Base-by-base conservation (phyloP, 1,284 basidiomycete genomes). In the Irpex sp. region DNA sequence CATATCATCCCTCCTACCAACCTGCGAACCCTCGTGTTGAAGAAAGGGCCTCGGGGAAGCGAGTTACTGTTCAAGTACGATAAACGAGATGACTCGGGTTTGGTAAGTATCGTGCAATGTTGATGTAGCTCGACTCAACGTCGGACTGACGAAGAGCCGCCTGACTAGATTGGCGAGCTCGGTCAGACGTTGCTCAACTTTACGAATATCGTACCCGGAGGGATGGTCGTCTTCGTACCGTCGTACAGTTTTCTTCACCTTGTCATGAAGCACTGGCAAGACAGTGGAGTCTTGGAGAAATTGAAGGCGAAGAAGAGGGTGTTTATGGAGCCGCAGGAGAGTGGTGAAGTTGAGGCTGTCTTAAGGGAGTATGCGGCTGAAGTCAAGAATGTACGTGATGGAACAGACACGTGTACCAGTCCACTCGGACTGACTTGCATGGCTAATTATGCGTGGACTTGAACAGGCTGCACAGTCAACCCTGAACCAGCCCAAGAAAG, bases 221-320 rank as follows among this genome's bases (percentile, higher is more conserved):
- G 96, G 0, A 82, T 98, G 72, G 91, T 99, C 19, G 89, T 97
- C 4, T 99, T 99, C 70, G 85, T 98, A 45, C 96, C 96, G 0
- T 97, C 94, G 0, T 99, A 99, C 72, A 82, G 81, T 21, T 95
- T 94, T 66, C 77, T 98, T 35, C 83, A 91, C 64, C 75, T 77
- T 33, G 82, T 91, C 1, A 88, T 86, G 69, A 75, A 75, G 4
- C 72, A 79, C 4, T 99, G 96, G 96, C 74, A 77, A 19, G 76
- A 77, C 35, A 83, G 74, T 52, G 87, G 88, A 0, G 67, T 88
- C 14, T 66, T 95, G 62, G 76, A 80, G 7, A 87, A 88, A 66
- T 75, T 96, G 49, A 75, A 73, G 4, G 72, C 71, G 6, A 94
- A 90, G 79, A 98, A 98, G 75, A 86, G 83, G 80, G 77, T 96